Base-by-base conservation (phyloP, 2,329 filamentous ascomycete genomes). In the Xylariaceae sp. region DNA sequence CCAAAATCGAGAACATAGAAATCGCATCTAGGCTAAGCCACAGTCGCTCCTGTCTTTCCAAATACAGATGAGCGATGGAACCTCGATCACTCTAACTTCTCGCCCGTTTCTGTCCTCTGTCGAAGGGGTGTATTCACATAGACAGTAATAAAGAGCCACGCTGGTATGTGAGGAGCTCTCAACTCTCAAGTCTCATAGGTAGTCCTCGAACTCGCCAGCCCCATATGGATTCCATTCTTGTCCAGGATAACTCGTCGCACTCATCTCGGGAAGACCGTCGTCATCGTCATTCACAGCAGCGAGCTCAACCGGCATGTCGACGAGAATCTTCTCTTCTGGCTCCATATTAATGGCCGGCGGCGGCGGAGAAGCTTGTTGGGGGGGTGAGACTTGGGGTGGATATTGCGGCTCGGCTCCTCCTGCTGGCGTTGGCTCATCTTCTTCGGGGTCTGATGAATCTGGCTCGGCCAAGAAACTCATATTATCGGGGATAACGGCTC, bases 171-270 rank as follows among this genome's bases (percentile, higher is more conserved):
- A n/a, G n/a, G n/a, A n/a, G n/a, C n/a, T n/a, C n/a, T n/a, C n/a
- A n/a, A n/a, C n/a, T n/a, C n/a, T 27, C 4, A 7, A 27, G 22
- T 27, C 22, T 27, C 22, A 27, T 27, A 27, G 22, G 22, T 27
- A 67, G 43, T 67, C 65, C 1, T 62, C 63, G 53, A 67, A 67
- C 48, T 66, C 65, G 10, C 65, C 65, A 6, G 62, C 66, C 0
- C 61, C 63, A 40, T 67, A 69, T 1, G 75, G 75, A 42, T 71
- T 70, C 77, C 79, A 82, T 59, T 81, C 78, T 65, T 79, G 75
- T 0, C 79, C 79, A 0, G 79, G 79, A 57, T 81, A 82, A 52
- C 70, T 75, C 2, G 75, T 77, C 2, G 76, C 77, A 22, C 69
- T 72, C 79, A 82, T 82, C 31, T 70, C 66, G 1, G 71, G 70